phyloP scores from a whole-genome alignment of 148 eudicot genomes.

The Fagopyrum homotropicum region DNA sequence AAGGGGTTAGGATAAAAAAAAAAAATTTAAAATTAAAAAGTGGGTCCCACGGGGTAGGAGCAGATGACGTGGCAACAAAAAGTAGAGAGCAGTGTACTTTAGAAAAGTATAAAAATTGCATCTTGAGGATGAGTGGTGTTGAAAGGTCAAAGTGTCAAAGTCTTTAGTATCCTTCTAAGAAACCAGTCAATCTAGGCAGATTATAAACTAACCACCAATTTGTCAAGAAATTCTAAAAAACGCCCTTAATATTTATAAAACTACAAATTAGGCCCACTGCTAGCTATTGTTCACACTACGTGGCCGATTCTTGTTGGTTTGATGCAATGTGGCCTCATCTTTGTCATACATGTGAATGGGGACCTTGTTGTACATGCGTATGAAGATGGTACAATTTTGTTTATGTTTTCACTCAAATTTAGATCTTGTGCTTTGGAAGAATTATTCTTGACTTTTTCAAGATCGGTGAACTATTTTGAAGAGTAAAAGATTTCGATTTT shows the following conservation, averaged over 20 bases:
- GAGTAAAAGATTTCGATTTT: too few relatives aligned
- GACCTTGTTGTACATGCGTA: neutral
- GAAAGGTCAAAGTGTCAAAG: neutral
- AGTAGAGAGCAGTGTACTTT: neutral
- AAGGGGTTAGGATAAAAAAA: neutral
- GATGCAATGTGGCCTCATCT: neutral
- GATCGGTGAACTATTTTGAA: slow-evolving; percentile 5
- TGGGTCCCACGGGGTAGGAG: neutral
- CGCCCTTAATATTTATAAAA: neutral
- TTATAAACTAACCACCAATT: slow-evolving; percentile 7
- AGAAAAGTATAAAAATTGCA: neutral
- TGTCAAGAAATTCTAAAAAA: neutral
- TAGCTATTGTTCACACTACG: neutral
- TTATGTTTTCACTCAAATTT: neutral
- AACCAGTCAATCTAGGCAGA: slow-evolving; percentile 13
- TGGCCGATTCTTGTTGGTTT: neutral
- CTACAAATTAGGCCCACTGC: neutral
- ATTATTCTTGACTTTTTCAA: slow-evolving; percentile 3
- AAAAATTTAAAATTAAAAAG: neutral
- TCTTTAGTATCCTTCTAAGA: slow-evolving; percentile 4
- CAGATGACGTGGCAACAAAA: neutral
- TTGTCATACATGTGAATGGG: slow-evolving; percentile 4
- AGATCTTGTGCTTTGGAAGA: neutral
- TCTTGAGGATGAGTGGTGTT: neutral
- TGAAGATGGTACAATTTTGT: neutral